Base-by-base conservation (phyloP, 2,329 filamentous ascomycete species). In the Fusarium floridanum region DNA sequence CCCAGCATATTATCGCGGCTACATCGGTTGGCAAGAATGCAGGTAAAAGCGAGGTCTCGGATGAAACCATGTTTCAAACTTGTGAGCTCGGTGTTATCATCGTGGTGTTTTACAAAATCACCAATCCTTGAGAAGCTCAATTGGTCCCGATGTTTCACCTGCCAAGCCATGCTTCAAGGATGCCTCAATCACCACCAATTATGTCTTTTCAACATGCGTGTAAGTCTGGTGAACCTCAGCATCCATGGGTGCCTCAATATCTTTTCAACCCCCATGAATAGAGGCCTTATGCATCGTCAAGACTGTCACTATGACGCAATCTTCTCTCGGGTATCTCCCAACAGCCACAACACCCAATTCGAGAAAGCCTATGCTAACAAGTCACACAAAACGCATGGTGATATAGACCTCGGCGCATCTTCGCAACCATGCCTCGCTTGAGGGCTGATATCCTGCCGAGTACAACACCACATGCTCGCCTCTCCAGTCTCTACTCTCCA, bases 401-500 rank as follows among this genome's bases (percentile, higher is more conserved):
- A 61, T 43, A 43, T 20, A 11, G 6, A 7, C 37, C n/a, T 59
- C 37, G 17, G 24, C 17, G 10, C 24, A 16, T 27, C 22, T 32
- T 61, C 57, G 57, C 57, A 61, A 43, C 24, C 37, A 61, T 61
- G 9, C 37, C 37, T 43, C 24, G 24, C 57, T 61, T 61, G 37
- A 32, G 36, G 37, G 57, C 37, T 43, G 12, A 43, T 32, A 55
- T 61, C 36, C 56, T 27, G 57, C 37, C 17, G 24, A 29, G 37
- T 43, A 43, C 37, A 39, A 27, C 16, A 43, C 24, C 22, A 11
- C 37, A 61, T 43, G 36, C 17, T 29, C 39, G 17, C 41, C 37
- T 39, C 34, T 61, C 57, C 57, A 61, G 37, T 61, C 57, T 61
- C 24, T 61, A 12, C 37, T 43, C 27, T 32, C 57, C 57, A 61